Evolutionary conservation across 805 yeast species (phyloP).

Genomic region (Yarrowia divulgata): DNA sequence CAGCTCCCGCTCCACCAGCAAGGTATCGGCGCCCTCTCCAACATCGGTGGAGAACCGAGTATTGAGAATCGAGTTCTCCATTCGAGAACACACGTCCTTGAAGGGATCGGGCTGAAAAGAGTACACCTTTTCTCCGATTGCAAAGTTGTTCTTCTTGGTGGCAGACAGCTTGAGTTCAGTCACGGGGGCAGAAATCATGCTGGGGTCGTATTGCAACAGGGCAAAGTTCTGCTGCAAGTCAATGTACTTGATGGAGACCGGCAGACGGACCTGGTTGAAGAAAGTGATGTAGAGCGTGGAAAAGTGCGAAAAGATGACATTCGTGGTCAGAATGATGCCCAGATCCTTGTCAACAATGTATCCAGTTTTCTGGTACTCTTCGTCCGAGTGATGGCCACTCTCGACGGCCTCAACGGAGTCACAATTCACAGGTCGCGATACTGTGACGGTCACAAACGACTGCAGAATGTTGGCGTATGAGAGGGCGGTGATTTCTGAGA

Average conservation of each 20-base stretch:
- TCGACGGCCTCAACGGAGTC: conserved; percentile 1
- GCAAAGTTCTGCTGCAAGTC: conserved; percentile 16
- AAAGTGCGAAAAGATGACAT: conserved; percentile 10
- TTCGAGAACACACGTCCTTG: conserved; percentile 3
- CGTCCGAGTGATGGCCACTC: conserved; percentile 6
- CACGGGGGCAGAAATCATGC: conserved; percentile 21
- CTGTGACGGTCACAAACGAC: conserved; percentile 30
- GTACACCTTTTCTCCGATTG: conserved; percentile 8
- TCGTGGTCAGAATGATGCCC: conserved; percentile 85
- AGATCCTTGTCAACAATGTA: conserved; percentile 83
- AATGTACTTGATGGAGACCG: conserved; percentile 23
- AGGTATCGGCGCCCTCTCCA: not conserved
- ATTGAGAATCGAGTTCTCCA: conserved; percentile 19
- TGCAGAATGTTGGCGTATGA: conserved; percentile 8
- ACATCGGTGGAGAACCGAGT: not conserved
- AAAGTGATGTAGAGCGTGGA: conserved; percentile 26
- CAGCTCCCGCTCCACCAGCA: conserved; percentile 13
- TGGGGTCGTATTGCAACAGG: conserved; percentile 30
- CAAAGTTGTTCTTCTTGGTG: conserved; percentile 16
- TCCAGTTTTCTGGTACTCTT: conserved; percentile 64
- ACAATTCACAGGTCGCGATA: conserved; percentile 14
- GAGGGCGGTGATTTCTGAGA: conserved; percentile 7
- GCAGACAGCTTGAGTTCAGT: conserved; percentile 14
- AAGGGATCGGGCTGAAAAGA: conserved; percentile 17
- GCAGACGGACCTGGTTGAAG: conserved; percentile 60